Evolutionary conservation across 1,139 yeast genomes (phyloP), one percentile per base, ranked within the genome.

Genomic region (Hyphopichia pseudoburtonii): DNA sequence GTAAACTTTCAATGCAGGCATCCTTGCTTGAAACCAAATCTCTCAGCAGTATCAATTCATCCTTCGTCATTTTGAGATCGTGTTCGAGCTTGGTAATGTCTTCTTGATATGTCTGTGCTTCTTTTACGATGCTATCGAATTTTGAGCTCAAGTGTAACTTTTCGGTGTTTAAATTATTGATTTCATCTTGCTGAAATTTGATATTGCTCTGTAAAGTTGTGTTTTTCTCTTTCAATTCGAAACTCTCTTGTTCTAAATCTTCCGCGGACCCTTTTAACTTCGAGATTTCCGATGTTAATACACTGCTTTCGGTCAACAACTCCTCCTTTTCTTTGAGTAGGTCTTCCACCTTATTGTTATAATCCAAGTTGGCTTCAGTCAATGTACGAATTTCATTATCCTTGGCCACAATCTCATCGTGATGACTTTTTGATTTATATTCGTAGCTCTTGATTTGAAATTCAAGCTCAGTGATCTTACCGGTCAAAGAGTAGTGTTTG

Each of bases 231-330:
- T 39, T 37, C 22, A 47, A 28, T 45, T 51, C 24, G 39, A 36
- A 15, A 54, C 53, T 34, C 52, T 54, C 39, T 53, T 50, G 11
- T 57, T 57, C 37, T 52, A 42, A 32, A 48, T 47, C 40, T 54
- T 55, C 33, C 49, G 44, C 34, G 52, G 31, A 53, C 43, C 18
- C 54, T 57, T 30, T 48, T 52, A 24, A 56, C 46, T 29, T 53
- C 54, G 36, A 50, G 57, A 34, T 51, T 48, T 46, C 48, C 6
- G 37, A 35, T n/a, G 37, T 44, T 21, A 49, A 31, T 14, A 40
- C 42, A 10, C 40, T 45, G 5, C 37, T 38, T n/a, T 43, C 45
- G n/a, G 34, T 39, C 16, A 40, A 22, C 15, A 44, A 34, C 3
- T 45, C 47, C 22, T 51, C 52, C 28, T 50, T 52, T 30, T 54